These are phyloP conservation scores for Amaranthus palmeri DNA, from an alignment of 148 eudicot genomes.

Conservation along the genomic window DNA sequence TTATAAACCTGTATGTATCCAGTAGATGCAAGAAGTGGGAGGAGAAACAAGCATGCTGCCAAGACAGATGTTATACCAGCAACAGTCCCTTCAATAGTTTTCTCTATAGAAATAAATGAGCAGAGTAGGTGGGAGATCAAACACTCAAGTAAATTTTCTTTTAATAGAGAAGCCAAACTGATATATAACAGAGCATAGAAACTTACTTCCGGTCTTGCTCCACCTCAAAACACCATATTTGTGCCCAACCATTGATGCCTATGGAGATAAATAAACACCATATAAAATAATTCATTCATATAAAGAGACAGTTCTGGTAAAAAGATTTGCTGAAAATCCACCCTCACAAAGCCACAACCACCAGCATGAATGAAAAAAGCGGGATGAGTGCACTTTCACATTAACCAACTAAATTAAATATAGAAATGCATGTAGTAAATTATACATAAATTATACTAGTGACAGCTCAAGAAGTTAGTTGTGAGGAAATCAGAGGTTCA, in stretches of 20 bases:
- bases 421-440: too few species aligned
- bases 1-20: conserved; percentile 53
- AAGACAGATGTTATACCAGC: conserved; percentile 96
- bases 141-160: not conserved
- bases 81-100: conserved; percentile 95
- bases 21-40: conserved; percentile 76
- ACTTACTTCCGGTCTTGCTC: conserved; percentile 96
- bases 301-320: too few species aligned
- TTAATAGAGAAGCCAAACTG: not conserved
- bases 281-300: too few species aligned
- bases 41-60: conserved; percentile 75
- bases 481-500: too few species aligned
- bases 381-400: too few species aligned
- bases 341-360: too few species aligned
- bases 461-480: too few species aligned
- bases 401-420: too few species aligned
- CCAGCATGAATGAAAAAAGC: too few species aligned
- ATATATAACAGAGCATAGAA: not conserved
- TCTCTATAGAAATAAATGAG: conserved; percentile 41
- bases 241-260: conserved; percentile 98
- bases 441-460: too few species aligned
- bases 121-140: conserved; percentile 6
- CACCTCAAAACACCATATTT: conserved; percentile 91
- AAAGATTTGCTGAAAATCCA: too few species aligned
- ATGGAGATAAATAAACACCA: conserved; percentile 8